Conservation (phyloP, 352 stramenopile species). For the Pythium dissotocum region DNA sequence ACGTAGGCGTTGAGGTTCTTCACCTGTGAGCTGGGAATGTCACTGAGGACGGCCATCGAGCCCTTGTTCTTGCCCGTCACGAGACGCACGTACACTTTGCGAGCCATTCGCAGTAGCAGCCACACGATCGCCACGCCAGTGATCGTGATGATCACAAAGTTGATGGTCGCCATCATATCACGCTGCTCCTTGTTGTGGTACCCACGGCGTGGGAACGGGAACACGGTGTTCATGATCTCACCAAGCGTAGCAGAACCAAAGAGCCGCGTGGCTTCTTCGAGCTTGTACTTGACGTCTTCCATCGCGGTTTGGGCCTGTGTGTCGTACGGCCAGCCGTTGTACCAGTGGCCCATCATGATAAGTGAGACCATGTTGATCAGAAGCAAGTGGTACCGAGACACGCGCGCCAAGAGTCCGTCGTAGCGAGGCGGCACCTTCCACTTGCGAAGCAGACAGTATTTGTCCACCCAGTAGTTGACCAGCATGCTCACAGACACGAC, state of each 20-base stretch:
- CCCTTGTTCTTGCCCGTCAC: slow-evolving; percentile 25
- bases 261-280: slow-evolving; percentile 30
- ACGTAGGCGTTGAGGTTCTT: slow-evolving; percentile 58
- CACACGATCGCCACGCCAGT: slow-evolving; percentile 14
- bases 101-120: slow-evolving; percentile 9
- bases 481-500: slow-evolving; percentile 68
- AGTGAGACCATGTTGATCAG: slow-evolving; percentile 61
- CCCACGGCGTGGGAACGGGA: slow-evolving; percentile 53
- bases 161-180: slow-evolving; percentile 42
- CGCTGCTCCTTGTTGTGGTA: slow-evolving; percentile 43
- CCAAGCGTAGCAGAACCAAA: slow-evolving; percentile 29
- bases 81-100: slow-evolving; percentile 17
- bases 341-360: slow-evolving; percentile 80
- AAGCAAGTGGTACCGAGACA: slow-evolving; percentile 69
- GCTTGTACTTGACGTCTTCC: slow-evolving; percentile 26
- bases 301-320: slow-evolving; percentile 34
- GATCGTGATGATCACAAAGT: slow-evolving; percentile 32
- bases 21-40: slow-evolving; percentile 48
- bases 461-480: slow-evolving; percentile 85
- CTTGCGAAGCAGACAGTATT: slow-evolving; percentile 76
- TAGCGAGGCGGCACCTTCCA: slow-evolving; percentile 71
- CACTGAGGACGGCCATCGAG: slow-evolving; percentile 31
- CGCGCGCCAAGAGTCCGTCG: slow-evolving; percentile 57
- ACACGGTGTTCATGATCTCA: slow-evolving; percentile 46
- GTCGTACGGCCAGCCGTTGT: slow-evolving; percentile 81